These are phyloP conservation scores for Pseudocercospora pini-densiflorae DNA, from an alignment of 2,329 filamentous ascomycete genomes.

Conservation along the genomic window DNA sequence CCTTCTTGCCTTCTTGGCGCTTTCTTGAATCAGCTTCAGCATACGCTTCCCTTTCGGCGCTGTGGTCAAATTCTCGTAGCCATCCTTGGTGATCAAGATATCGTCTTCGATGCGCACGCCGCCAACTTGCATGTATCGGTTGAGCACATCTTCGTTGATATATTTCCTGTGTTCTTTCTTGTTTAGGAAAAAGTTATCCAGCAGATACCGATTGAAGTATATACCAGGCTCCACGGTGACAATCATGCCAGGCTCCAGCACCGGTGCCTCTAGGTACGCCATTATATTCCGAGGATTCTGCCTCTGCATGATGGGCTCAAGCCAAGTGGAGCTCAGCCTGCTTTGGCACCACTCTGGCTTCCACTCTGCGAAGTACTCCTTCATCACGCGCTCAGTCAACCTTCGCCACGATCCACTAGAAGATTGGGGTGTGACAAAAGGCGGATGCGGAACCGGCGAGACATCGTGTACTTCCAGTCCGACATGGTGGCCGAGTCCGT, in stretches of 20 bases:
- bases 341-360: conserved; percentile 68
- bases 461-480: conserved; percentile 57
- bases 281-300: background rate
- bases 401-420: background rate
- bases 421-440: background rate
- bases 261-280: conserved; percentile 12
- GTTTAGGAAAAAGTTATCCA: conserved; percentile 68
- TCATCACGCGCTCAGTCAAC: background rate
- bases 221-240: conserved; percentile 93
- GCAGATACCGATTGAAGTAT: conserved; percentile 75
- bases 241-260: conserved; percentile 68
- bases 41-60: conserved; percentile 60
- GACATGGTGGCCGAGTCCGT: conserved; percentile 56
- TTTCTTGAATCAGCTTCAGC: conserved; percentile 33
- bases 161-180: conserved; percentile 62
- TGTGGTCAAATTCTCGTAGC: conserved; percentile 83
- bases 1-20: conserved; percentile 10
- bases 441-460: conserved; percentile 38
- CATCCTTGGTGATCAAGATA: conserved; percentile 76
- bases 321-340: background rate
- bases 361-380: conserved; percentile 9
- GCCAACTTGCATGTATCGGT: conserved; percentile 75
- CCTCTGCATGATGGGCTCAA: background rate
- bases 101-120: conserved; percentile 91
- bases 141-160: conserved; percentile 68